Evolutionary conservation across 768 basidiomycete species (phyloP).

Genomic region (Kwoniella europaea): DNA sequence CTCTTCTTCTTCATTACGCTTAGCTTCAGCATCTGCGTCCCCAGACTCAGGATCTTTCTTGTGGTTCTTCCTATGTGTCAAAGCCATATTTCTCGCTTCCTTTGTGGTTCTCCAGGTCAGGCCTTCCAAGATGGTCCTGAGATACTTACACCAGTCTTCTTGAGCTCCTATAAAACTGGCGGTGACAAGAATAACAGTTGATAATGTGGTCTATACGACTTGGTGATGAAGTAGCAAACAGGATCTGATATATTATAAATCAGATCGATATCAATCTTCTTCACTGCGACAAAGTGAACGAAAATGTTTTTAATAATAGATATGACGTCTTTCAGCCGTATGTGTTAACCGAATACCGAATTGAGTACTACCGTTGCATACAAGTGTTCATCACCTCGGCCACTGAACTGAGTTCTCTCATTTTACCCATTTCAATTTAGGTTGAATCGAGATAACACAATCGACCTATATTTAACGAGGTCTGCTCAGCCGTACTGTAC

Average conservation of each 20-base stretch:
- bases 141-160: neutral
- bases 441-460: no score
- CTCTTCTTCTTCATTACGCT: constrained; percentile 40
- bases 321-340: neutral
- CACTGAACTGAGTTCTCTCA: no score
- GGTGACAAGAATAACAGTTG: no score
- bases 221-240: no score
- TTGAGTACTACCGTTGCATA: no score
- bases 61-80: constrained; percentile 41
- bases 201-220: no score
- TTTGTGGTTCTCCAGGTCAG: neutral
- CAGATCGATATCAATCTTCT: neutral
- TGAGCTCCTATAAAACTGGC: neutral
- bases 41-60: constrained; percentile 39
- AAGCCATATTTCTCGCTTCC: constrained; percentile 29
- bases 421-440: no score
- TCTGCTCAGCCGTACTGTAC: no score
- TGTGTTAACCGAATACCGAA: no score
- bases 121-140: neutral
- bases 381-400: no score
- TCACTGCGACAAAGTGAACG: neutral
- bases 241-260: neutral
- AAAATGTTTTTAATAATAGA: neutral
- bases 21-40: constrained; percentile 38
- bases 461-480: no score